Evolutionary conservation across 2,329 filamentous ascomycete genomes (phyloP), one percentile per base, ranked within the genome.

Genomic region (Claviceps paspali): DNA sequence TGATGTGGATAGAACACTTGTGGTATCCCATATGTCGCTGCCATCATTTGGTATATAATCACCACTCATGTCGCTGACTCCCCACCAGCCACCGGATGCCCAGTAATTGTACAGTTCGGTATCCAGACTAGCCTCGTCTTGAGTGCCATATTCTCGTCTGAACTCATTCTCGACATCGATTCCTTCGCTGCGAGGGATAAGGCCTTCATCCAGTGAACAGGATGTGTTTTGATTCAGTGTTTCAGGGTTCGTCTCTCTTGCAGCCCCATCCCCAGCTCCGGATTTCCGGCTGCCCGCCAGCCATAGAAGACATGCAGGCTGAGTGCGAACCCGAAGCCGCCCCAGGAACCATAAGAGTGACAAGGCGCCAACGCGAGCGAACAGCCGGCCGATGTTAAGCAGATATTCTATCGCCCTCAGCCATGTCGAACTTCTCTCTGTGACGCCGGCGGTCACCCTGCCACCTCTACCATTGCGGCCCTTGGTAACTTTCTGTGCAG

Each of bases 151-250:
- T 34, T 75, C 67, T 38, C 72, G 72, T 46, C 83, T 73, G 47
- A 87, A 76, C 53, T 91, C 83, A 1, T 64, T 67, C 56, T 95
- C 88, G 2, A 95, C 76, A 49, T 96, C 87, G 21, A 85, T 73
- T 26, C 76, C 66, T 24, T 79, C 69, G 43, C 73, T 66, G 15
- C 64, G 66, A 2, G 78, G 71, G 19, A 79, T 59, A 18, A 63
- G 60, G 22, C 73, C 56, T 41, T 65, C 62, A 4, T 69, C 72
- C 30, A 73, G 39, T 17, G 38, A 36, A 4, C 28, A 31, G 7
- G 39, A 6, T n/a, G 23, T 12, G 2, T 33, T n/a, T 17, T 14
- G 23, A 10, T 14, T 29, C 10, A 11, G 28, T 18, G 21, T n/a
- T 8, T 18, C 22, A 17, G 14, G 26, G 11, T 31, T 18, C n/a